These are phyloP conservation scores for Eucommia ulmoides DNA, from an alignment of 257 asterid genomes.

Conservation along the genomic window DNA sequence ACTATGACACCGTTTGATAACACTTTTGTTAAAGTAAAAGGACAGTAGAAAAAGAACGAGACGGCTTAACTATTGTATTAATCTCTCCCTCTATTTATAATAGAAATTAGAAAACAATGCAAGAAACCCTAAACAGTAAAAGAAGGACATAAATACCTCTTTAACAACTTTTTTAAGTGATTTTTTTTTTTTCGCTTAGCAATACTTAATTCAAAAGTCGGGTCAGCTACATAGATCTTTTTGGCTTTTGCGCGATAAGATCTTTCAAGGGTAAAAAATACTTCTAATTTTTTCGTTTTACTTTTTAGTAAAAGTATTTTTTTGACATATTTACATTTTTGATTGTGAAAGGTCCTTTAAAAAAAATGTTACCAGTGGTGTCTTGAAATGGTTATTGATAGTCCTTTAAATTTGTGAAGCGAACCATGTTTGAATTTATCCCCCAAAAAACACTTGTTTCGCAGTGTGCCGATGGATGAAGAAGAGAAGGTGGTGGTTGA, in stretches of 20 bases:
- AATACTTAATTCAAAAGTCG: neutral
- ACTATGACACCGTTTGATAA: neutral
- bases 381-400: too few species aligned
- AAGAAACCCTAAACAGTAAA: neutral
- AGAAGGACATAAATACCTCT: neutral
- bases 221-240: too few species aligned
- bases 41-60: too few species aligned
- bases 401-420: neutral
- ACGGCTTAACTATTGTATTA: too few species aligned
- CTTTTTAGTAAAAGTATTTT: neutral
- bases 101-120: too few species aligned
- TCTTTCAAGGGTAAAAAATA: too few species aligned
- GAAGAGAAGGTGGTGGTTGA: conserved; percentile 74
- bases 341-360: neutral
- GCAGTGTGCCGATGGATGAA: conserved; percentile 97
- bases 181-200: neutral
- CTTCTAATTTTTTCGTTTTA: too few species aligned
- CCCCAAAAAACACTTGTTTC: conserved; percentile 1
- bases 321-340: neutral
- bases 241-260: too few species aligned
- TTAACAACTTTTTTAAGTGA: neutral
- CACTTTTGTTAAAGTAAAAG: too few species aligned
- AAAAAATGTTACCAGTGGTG: neutral
- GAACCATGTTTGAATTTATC: neutral
- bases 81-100: too few species aligned